A percentile compares a stretch with the other conserved stretches of the same genome.
Evolutionary conservation across 2,329 filamentous ascomycete genomes (phyloP).

Genomic region (Pseudocercospora pini-densiflorae): DNA sequence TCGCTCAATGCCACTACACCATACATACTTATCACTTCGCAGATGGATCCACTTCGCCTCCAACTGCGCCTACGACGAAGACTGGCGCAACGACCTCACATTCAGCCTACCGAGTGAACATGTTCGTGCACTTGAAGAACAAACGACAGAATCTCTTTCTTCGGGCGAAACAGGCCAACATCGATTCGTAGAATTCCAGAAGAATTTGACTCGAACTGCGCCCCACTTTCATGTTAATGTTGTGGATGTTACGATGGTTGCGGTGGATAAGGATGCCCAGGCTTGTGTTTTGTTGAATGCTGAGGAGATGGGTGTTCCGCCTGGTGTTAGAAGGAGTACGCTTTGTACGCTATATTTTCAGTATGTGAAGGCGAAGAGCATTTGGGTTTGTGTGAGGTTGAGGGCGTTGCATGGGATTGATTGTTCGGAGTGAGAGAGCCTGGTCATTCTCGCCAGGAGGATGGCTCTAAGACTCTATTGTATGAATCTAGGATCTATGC

Average conservation of each 20-base stretch:
- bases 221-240: not conserved
- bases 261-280: not conserved
- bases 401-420: not conserved
- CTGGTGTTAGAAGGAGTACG: not conserved
- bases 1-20: not conserved
- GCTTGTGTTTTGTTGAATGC: not conserved
- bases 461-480: not conserved
- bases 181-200: not conserved
- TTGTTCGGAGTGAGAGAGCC: not conserved
- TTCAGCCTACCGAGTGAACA: not conserved
- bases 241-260: not conserved
- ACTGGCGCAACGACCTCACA: not conserved
- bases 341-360: not conserved
- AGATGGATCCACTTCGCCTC: not conserved
- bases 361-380: not conserved
- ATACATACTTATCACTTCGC: not conserved
- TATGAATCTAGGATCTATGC: not conserved
- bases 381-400: not conserved
- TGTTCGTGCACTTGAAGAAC: not conserved
- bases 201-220: not conserved
- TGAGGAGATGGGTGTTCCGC: not conserved
- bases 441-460: not conserved
- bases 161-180: not conserved
- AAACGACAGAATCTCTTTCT: not conserved
- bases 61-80: not conserved